phyloP scores from a whole-genome alignment of 805 yeast species.

The Pichia paraexigua region DNA sequence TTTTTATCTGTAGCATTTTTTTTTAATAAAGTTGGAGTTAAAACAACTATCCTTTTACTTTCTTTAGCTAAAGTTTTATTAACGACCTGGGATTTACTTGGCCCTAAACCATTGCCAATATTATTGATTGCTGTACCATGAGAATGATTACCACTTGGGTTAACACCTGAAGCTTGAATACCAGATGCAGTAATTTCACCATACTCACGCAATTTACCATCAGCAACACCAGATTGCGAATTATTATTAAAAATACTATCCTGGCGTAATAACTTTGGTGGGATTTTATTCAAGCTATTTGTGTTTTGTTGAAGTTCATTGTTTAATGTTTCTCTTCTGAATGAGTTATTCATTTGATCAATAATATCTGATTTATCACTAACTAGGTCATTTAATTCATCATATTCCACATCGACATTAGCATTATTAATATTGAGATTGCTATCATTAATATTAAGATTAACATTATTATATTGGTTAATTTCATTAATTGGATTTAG shows the following conservation, averaged over 20 bases:
- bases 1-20: neutral
- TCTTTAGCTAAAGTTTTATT: constrained; percentile 40
- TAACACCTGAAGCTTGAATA: constrained; percentile 23
- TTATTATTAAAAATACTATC: constrained; percentile 7
- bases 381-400: neutral
- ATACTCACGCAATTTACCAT: constrained; percentile 30
- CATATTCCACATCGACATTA: neutral
- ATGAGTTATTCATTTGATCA: constrained; percentile 4
- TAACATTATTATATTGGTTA: neutral
- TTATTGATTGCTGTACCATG: constrained; percentile 17
- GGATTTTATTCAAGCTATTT: neutral
- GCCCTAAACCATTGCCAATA: constrained; percentile 54
- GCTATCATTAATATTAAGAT: neutral
- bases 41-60: constrained; percentile 14
- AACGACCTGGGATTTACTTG: constrained; percentile 48
- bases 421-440: neutral
- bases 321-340: neutral
- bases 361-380: constrained; percentile 7
- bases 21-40: constrained; percentile 2
- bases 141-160: constrained; percentile 17
- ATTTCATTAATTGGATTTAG: neutral
- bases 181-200: constrained; percentile 61
- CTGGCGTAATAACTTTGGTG: constrained; percentile 20
- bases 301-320: neutral
- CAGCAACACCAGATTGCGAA: constrained; percentile 10